Evolutionary conservation across 257 asterid genomes (phyloP), one percentile per base, ranked within the genome.

Genomic region (Solanum peruvianum): DNA sequence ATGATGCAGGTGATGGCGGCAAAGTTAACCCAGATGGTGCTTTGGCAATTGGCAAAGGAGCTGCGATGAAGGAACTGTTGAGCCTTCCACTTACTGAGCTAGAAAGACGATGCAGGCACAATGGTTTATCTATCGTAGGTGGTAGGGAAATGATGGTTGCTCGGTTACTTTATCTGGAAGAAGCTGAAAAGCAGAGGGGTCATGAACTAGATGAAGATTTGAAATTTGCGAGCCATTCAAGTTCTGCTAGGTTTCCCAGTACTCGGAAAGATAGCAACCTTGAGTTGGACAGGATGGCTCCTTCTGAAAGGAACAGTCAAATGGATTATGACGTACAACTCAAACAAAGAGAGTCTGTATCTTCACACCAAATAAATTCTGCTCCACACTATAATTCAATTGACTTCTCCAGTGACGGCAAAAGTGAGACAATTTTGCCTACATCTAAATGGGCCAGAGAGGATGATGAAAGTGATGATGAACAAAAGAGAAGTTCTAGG

Each of bases 131-230:
- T 87, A 96, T 93, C 35, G 93, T 96, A 85, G 98, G 99, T 87
- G 98, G 99, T 58, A 89, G 98, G 90, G 98, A 95, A 89, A 95
- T 93, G 94, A 95, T 96, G 98, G 99, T 96, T 75, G 98, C 98
- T 25, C 93, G 98, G 75, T 90, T 96, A 86, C 98, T 96, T 87
- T 93, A 96, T 91, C 91, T 96, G 86, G 99, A 95, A 89, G 99
- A 95, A 88, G 98, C 98, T 0, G 99, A 96, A 90, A 96, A 93
- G 88, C 97, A 90, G 87, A 92, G 98, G 90, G 96, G 94, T 85
- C 92, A 86, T 87, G 98, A 96, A 84, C 85, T 95, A 64, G 96
- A 96, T 85, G 95, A 92, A 73, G 96, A 95, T 75, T 85, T 93
- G 92, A 95, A 95, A 89, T 86, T 89, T 86, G 86, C 92, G 86